Base-by-base conservation (phyloP, 2,329 filamentous ascomycete species). In the Neofusicoccum parvum region DNA sequence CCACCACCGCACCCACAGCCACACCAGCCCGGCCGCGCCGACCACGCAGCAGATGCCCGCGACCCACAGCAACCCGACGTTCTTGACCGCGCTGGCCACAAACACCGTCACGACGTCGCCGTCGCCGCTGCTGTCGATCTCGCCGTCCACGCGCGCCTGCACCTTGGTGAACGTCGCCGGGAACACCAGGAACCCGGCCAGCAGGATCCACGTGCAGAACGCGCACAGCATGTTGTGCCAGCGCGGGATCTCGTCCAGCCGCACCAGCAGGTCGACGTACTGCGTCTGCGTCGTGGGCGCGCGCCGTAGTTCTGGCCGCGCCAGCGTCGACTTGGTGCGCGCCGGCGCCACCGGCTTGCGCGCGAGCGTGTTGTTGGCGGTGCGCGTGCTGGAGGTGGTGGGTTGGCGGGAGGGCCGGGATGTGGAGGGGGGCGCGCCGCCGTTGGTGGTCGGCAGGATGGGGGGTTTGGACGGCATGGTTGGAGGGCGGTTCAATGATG, bases 151-250 rank as follows among this genome's bases (percentile, higher is more conserved):
- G 7, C 71, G 73, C 36, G 72, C 71, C 64, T 79, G 75, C 50
- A 82, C 72, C 37, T 76, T 80, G 43, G 80, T 84, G 70, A 85
- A 86, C 0, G 82, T 85, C 5, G 81, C 83, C 0, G 83, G 83
- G 41, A 85, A 79, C 48, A 86, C 77, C 15, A 86, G 75, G 74
- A 85, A 86, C 34, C 83, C 83, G 0, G 81, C 81, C 1, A 86
- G 79, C 2, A 86, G 76, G 51, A 84, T 76, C 82, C 80, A 86
- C 4, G 79, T 75, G 65, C 78, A 82, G n/a, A 78, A 68, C 10
- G 77, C 75, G 56, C 80, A 80, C 20, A 83, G 74, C 62, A 85
- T 76, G 72, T 82, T 86, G 74, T 85, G 81, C 10, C 77, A 56
- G 6, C 75, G 75, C 2, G 81, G 77, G 53, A 85, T 82, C 43